These are phyloP conservation scores for Starmera amethionina DNA, from an alignment of 805 yeast species.

Conservation along the genomic window DNA sequence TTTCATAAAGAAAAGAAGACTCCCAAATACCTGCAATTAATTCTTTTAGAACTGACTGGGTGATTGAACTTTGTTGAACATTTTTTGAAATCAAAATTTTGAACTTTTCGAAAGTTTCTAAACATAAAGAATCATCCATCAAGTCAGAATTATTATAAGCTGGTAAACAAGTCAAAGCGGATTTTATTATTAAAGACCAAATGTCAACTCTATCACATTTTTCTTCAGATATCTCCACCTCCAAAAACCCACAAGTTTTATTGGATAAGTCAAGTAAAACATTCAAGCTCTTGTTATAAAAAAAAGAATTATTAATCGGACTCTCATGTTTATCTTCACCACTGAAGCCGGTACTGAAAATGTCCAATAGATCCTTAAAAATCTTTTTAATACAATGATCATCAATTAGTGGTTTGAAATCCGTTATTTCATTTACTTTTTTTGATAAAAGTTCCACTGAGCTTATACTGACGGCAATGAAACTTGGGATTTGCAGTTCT, in stretches of 20 bases:
- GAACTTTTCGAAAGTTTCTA: slow-evolving; percentile 32
- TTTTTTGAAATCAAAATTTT: slow-evolving; percentile 32
- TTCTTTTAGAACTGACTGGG: slow-evolving; percentile 25
- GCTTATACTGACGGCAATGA: slow-evolving; percentile 45
- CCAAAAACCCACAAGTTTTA: slow-evolving; percentile 15
- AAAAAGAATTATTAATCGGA: slow-evolving; percentile 15
- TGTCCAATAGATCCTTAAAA: slow-evolving; percentile 40
- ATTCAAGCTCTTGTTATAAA: slow-evolving; percentile 47
- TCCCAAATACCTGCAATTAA: slow-evolving; percentile 44
- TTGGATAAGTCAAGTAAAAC: slow-evolving; percentile 27
- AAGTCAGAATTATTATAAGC: slow-evolving; percentile 11
- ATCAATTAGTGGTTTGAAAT: slow-evolving; percentile 27
- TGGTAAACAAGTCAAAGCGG: slow-evolving; percentile 32
- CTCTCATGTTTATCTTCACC: slow-evolving; percentile 17
- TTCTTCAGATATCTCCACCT: slow-evolving; percentile 6
- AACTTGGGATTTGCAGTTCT: slow-evolving; percentile 45
- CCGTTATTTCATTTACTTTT: slow-evolving; percentile 23
- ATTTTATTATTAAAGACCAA: slow-evolving; percentile 34
- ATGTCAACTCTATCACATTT: slow-evolving; percentile 7
- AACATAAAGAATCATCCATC: slow-evolving; percentile 35
- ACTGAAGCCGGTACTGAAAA: slow-evolving; percentile 32
- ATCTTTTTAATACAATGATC: slow-evolving; percentile 38
- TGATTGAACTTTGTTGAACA: slow-evolving; percentile 21
- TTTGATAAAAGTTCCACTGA: slow-evolving; percentile 32
- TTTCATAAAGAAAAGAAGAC: slow-evolving; percentile 49